Conservation (phyloP, 108 stramenopile species). For the Schizochytrium sp. region DNA sequence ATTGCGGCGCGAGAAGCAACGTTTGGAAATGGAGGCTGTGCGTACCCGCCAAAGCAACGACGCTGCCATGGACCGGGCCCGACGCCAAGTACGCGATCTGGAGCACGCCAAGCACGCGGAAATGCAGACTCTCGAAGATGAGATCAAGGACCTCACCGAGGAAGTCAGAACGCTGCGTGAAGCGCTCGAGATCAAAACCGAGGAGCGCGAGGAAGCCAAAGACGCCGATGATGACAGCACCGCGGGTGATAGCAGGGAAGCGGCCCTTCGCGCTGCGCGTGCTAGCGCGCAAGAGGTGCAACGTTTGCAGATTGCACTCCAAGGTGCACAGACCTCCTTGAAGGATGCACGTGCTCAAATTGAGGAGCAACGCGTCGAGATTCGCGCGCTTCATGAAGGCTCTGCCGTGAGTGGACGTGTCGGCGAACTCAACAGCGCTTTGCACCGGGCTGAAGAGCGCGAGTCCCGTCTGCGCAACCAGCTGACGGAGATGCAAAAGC, state of each 20-base stretch:
- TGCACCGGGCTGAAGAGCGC: neutral
- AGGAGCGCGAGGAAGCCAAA: neutral
- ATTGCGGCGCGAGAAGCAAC: neutral
- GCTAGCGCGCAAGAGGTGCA: neutral
- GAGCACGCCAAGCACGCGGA: neutral
- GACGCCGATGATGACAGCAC: neutral
- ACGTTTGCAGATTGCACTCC: neutral
- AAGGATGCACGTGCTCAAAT: neutral
- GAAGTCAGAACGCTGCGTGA: neutral
- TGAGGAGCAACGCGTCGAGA: neutral
- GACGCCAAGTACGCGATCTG: neutral
- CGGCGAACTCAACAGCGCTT: neutral
- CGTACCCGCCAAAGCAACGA: neutral
- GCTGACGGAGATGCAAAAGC: neutral
- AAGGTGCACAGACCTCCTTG: neutral
- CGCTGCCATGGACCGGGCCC: neutral
- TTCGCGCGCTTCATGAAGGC: neutral
- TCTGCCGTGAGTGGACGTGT: neutral
- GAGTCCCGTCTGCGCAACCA: neutral
- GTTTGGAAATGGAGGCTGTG: neutral
- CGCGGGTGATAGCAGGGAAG: neutral
- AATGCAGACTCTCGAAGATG: neutral
- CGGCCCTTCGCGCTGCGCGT: neutral
- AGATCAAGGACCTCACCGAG: neutral
- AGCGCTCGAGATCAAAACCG: neutral